Conservation (phyloP, 306 rosid genomes). For the Cyamopsis tetragonoloba region DNA sequence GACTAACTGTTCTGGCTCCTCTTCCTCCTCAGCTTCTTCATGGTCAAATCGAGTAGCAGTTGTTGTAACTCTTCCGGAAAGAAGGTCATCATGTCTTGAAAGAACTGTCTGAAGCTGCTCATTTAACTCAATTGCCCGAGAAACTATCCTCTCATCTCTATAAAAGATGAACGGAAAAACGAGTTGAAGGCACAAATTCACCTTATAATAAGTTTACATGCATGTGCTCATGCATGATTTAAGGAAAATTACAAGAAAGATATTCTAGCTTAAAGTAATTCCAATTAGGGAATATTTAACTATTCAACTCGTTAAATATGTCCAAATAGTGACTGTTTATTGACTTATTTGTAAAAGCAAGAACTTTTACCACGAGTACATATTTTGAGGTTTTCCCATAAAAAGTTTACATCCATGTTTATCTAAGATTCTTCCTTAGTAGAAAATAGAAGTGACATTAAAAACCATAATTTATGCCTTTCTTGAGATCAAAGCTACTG, state of each 20-base stretch:
- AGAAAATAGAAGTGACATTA: not conserved
- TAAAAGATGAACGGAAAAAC: constrained; percentile 16
- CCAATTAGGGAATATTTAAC: not conserved
- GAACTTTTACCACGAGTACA: not conserved
- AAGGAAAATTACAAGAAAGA: not conserved
- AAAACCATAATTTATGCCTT: not conserved
- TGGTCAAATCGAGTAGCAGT: constrained; percentile 35
- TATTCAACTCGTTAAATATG: not conserved
- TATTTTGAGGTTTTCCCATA: not conserved
- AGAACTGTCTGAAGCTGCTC: constrained; percentile 90
- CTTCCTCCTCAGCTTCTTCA: constrained; percentile 76
- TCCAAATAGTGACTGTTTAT: not conserved
- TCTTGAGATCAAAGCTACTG: not conserved
- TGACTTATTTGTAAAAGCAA: not conserved
- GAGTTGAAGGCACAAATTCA: constrained; percentile 17
- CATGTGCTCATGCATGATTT: not conserved
- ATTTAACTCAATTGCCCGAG: constrained; percentile 80
- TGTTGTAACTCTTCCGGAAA: constrained; percentile 53
- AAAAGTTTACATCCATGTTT: not conserved
- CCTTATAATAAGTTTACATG: not conserved
- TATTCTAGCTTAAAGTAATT: not conserved
- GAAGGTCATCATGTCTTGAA: constrained; percentile 75
- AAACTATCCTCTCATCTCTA: constrained; percentile 71
- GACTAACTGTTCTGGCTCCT: constrained; percentile 84
- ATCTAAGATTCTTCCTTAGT: not conserved